Conservation (phyloP, 2,329 filamentous ascomycete species). For the Neopestalotiopsis sp. region DNA sequence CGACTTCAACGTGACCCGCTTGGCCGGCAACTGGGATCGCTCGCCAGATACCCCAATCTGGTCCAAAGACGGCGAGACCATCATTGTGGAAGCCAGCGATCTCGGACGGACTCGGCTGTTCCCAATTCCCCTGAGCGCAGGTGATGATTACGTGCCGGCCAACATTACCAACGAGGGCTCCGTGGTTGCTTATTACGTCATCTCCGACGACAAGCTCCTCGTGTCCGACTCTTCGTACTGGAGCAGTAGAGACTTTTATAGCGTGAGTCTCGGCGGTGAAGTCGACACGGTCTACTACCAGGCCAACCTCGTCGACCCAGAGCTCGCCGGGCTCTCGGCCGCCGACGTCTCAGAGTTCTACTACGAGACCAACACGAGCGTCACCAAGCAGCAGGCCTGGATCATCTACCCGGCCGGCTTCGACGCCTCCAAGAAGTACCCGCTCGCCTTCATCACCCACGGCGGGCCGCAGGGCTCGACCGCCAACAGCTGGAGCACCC, state of each 20-base stretch:
- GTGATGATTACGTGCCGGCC: slow-evolving; percentile 34
- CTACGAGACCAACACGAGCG: slow-evolving; percentile 39
- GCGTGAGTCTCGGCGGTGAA: slow-evolving; percentile 33
- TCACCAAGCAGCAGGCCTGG: slow-evolving; percentile 39
- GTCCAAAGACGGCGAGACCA: slow-evolving; percentile 34
- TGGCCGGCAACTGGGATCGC: slow-evolving; percentile 39
- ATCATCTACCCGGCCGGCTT: slow-evolving; percentile 40
- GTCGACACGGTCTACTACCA: slow-evolving; percentile 38
- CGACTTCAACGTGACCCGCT: slow-evolving; percentile 43
- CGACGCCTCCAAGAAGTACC: slow-evolving; percentile 50
- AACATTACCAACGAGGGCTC: slow-evolving; percentile 41
- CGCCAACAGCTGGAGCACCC: slow-evolving; percentile 57
- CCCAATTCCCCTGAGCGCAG: slow-evolving; percentile 35
- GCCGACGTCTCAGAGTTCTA: slow-evolving; percentile 42
- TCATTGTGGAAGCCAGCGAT: slow-evolving; percentile 38
- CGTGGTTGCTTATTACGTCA: slow-evolving; percentile 32
- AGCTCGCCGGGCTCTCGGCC: slow-evolving; percentile 37
- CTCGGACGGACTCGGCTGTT: slow-evolving; percentile 38
- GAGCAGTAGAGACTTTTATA: slow-evolving; percentile 41
- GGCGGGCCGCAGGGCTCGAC: slow-evolving; percentile 60
- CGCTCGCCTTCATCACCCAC: slow-evolving; percentile 59
- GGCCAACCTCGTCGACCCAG: slow-evolving; percentile 41
- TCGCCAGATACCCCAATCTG: slow-evolving; percentile 33
- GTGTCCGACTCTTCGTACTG: slow-evolving; percentile 43
- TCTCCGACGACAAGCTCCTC: slow-evolving; percentile 35